Conservation (phyloP, 148 eudicot species). For the Vaccinium corymbosum region DNA sequence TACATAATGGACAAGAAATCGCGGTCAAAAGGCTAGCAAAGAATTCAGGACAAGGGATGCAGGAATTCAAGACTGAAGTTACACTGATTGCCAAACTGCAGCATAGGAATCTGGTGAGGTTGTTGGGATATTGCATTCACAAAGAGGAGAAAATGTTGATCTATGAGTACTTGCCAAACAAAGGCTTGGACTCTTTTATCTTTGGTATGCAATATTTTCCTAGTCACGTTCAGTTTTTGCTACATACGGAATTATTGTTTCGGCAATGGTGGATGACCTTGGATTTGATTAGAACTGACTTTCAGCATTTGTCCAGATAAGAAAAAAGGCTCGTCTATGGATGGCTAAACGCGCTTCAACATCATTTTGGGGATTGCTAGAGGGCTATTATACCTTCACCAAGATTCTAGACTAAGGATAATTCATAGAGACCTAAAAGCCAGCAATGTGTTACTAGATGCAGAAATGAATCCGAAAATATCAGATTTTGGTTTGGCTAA, state of each 20-base stretch:
- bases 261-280: background rate
- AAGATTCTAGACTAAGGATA: background rate
- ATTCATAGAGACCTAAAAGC: background rate
- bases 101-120: background rate
- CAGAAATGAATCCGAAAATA: conserved; percentile 2
- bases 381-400: conserved; percentile 1
- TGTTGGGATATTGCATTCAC: background rate
- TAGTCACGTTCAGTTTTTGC: background rate
- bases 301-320: conserved; percentile 27
- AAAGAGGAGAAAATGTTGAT: conserved; percentile 5
- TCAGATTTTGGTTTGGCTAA: conserved; percentile 4
- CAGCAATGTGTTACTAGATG: background rate
- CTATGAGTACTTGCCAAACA: conserved; percentile 57
- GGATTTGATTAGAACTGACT: background rate
- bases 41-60: conserved; percentile 50
- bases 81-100: background rate
- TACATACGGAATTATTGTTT: background rate
- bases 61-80: conserved; percentile 44
- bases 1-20: conserved; percentile 38
- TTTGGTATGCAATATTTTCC: conserved; percentile 32
- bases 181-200: conserved; percentile 50
- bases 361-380: background rate
- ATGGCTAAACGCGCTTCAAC: conserved; percentile 32
- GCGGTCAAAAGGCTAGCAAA: conserved; percentile 51
- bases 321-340: conserved; percentile 27